Evolutionary conservation across 2,329 filamentous ascomycete species (phyloP).

Genomic region (Botryotinia narcissicola): DNA sequence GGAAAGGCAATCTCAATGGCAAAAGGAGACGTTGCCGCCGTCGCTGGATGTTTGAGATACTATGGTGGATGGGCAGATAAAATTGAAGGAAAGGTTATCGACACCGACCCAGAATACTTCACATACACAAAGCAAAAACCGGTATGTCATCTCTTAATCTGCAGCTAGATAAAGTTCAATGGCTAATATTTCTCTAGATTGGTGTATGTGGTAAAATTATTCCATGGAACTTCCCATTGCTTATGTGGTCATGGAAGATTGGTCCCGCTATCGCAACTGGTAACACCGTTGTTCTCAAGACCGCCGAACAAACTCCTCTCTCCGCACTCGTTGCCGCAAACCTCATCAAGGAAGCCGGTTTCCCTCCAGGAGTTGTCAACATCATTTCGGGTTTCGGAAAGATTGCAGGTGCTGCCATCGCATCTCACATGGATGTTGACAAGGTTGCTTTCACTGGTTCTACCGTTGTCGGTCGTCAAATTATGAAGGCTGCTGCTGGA

Average conservation of each 20-base stretch:
- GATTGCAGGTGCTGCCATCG: slow-evolving; percentile 62
- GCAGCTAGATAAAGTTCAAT: neutral
- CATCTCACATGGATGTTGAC: slow-evolving; percentile 63
- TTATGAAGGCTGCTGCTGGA: slow-evolving; percentile 62
- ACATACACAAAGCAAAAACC: slow-evolving; percentile 69
- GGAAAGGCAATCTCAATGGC: slow-evolving; percentile 78
- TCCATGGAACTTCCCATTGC: slow-evolving; percentile 69
- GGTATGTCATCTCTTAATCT: slow-evolving; percentile 40
- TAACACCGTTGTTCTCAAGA: slow-evolving; percentile 60
- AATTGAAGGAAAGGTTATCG: slow-evolving; percentile 66
- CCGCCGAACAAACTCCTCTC: slow-evolving; percentile 61
- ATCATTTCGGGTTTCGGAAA: slow-evolving; percentile 65
- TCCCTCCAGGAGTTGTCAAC: slow-evolving; percentile 64
- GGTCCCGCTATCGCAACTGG: slow-evolving; percentile 58
- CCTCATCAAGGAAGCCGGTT: slow-evolving; percentile 61
- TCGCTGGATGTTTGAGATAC: slow-evolving; percentile 73
- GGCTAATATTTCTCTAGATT: slow-evolving; percentile 39
- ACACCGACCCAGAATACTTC: slow-evolving; percentile 62
- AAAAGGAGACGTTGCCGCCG: slow-evolving; percentile 68
- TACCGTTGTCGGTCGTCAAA: slow-evolving; percentile 58
- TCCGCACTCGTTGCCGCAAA: slow-evolving; percentile 53
- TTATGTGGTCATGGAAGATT: slow-evolving; percentile 68
- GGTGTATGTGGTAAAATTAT: slow-evolving; percentile 72
- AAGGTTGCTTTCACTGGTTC: slow-evolving; percentile 67
- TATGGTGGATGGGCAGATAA: slow-evolving; percentile 76